These are phyloP conservation scores for Gracilaria gracilis DNA, from an alignment of 23 red algal genomes.

Conservation along the genomic window DNA sequence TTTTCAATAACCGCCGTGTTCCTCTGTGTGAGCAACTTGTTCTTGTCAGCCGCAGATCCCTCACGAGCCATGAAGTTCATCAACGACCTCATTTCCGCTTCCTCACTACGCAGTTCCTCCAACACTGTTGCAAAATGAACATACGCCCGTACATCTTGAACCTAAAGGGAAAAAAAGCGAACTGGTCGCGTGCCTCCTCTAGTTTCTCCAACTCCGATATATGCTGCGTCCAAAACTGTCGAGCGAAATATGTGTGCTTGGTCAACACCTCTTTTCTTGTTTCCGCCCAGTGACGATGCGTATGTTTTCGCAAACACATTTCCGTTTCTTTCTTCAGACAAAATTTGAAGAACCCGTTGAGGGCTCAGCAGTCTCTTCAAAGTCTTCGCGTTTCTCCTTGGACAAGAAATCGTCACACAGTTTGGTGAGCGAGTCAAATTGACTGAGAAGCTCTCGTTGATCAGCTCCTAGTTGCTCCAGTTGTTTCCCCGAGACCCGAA, in stretches of 20 bases:
- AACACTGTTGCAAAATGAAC: slow-evolving; percentile 27
- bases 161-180: slow-evolving; percentile 14
- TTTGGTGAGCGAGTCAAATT: slow-evolving; percentile 32
- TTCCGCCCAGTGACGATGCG: slow-evolving; percentile 16
- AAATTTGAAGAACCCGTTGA: neutral
- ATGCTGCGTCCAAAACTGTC: neutral
- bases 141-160: slow-evolving; percentile 12
- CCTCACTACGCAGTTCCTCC: neutral
- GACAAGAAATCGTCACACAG: slow-evolving; percentile 29
- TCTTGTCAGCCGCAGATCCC: neutral
- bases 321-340: slow-evolving; percentile 36
- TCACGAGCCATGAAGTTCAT: slow-evolving; percentile 6
- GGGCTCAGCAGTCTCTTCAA: slow-evolving; percentile 15
- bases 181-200: neutral
- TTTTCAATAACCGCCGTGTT: neutral
- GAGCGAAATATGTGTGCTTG: slow-evolving; percentile 3
- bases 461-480: neutral
- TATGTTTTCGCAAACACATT: neutral
- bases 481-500: neutral
- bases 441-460: slow-evolving; percentile 26
- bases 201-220: slow-evolving; percentile 19
- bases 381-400: slow-evolving; percentile 18
- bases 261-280: slow-evolving; percentile 6
- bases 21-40: neutral
- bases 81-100: neutral